Base-by-base conservation (phyloP, 345 rosid species). In the Populus davidiana region DNA sequence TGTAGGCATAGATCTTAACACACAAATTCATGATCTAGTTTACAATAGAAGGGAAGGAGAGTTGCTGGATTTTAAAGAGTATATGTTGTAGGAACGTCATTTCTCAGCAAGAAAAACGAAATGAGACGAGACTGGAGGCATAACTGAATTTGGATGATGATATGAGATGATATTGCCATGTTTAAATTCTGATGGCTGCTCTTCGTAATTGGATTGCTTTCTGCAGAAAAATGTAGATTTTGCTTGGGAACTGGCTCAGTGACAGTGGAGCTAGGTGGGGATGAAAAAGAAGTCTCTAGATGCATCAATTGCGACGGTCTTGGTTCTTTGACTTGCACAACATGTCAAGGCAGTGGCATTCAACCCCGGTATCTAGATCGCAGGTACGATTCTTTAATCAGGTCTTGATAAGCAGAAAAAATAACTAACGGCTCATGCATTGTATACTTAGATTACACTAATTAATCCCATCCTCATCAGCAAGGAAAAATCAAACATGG, bases 291-390 rank as follows among this genome's bases (percentile, higher is more conserved):
- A 84, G 90, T 88, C 43, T 96, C 98, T 0, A 70, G 25, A 71
- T 96, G 98, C 75, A 90, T 96, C 54, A 93, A 96, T 70, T 92
- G 99, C 38, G 93, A 92, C 0, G 94, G 96, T 43, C 87, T 66
- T 71, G 99, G 97, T 81, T 91, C 96, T 36, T 89, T 90, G 78
- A 92, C 98, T 2, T 96, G 99, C 80, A 96, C 98, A 50, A 96
- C 98, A 79, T 96, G 99, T 83, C 98, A 92, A 86, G 97, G 99
- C 84, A 81, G 86, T 17, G 97, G 97, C 71, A 90, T 93, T 87
- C 99, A 96, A 83, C 99, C 98, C 69, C 91, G 99, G 29, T 96
- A 92, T 87, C 98, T 96, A 67, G 99, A 96, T 81, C 94, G 98
- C 89, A 93, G 99, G 96, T 92, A 84, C 43, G 80, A 21, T 10